Percentiles rank a stretch among this genome's conserved stretches.
Conservation (phyloP, 2,329 filamentous ascomycete species). For the Colletotrichum sp. region DNA sequence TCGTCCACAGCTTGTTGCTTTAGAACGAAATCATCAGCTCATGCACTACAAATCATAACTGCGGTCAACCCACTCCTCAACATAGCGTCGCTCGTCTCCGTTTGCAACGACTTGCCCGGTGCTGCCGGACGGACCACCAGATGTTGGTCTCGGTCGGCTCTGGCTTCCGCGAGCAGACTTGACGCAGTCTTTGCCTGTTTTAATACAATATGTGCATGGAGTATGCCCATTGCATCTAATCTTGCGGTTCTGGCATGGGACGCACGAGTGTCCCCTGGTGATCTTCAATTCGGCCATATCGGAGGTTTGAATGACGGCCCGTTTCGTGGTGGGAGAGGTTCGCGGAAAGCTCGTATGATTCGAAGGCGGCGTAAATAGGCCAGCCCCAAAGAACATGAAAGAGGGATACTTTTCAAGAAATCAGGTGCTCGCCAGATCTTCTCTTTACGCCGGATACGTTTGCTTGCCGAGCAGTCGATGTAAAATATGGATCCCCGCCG, state of each 20-base stretch:
- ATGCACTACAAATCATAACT: fast-evolving
- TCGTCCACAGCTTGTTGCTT: slow-evolving; percentile 7
- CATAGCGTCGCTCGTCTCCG: not conserved
- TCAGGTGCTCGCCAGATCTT: not conserved
- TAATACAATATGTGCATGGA: slow-evolving; percentile 64
- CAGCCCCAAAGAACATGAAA: not conserved
- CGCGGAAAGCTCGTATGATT: not conserved
- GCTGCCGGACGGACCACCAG: not conserved
- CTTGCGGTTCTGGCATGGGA: slow-evolving; percentile 64
- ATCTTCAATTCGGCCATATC: not conserved
- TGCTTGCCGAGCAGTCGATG: not conserved
- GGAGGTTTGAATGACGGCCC: not conserved
- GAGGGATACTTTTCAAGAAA: not conserved
- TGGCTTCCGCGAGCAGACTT: not conserved
- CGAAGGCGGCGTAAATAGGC: no score
- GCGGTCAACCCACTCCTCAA: not conserved
- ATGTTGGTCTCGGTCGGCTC: not conserved
- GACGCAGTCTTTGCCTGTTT: slow-evolving; percentile 42
- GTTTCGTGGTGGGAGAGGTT: not conserved
- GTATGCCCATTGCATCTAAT: slow-evolving; percentile 66
- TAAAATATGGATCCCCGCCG: not conserved
- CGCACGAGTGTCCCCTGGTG: slow-evolving; percentile 40
- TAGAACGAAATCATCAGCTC: not conserved
- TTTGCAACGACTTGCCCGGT: not conserved
- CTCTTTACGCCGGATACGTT: not conserved